Evolutionary conservation across 1,284 basidiomycete species (phyloP).

Genomic region (Pterulicium gracile): DNA sequence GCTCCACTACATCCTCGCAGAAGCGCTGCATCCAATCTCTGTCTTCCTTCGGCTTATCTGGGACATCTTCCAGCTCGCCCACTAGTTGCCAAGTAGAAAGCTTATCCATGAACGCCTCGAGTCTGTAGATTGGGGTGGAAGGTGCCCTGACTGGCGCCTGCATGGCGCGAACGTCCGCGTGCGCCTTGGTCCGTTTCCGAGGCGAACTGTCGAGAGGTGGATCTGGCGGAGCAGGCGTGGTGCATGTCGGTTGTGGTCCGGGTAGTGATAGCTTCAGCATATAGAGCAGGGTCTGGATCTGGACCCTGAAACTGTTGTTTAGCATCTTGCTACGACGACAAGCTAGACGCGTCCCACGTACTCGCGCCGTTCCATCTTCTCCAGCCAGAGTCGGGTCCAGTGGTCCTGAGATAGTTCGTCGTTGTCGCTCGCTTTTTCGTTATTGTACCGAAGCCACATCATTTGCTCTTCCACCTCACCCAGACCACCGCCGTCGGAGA

Average conservation of each 20-base stretch:
- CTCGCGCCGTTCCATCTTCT: slow-evolving; percentile 63
- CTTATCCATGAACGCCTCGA: slow-evolving; percentile 69
- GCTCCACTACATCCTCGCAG: slow-evolving; percentile 52
- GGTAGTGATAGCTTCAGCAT: slow-evolving; percentile 54
- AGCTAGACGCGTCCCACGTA: slow-evolving; percentile 29
- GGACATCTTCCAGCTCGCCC: slow-evolving; percentile 22
- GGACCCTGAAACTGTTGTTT: slow-evolving; percentile 33
- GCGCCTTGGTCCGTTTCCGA: slow-evolving; percentile 27
- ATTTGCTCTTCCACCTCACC: slow-evolving; percentile 56
- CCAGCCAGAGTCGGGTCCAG: slow-evolving; percentile 45
- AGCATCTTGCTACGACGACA: slow-evolving; percentile 3
- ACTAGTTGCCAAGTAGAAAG: slow-evolving; percentile 66
- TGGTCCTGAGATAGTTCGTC: slow-evolving; percentile 32
- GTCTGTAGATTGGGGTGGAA: slow-evolving; percentile 33
- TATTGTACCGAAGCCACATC: slow-evolving; percentile 59
- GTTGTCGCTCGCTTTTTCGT: slow-evolving; percentile 39
- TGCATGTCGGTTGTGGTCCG: slow-evolving; percentile 20
- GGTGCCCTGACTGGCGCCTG: slow-evolving; percentile 10
- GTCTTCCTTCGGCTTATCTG: slow-evolving; percentile 21
- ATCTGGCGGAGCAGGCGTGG: slow-evolving; percentile 9
- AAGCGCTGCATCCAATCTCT: slow-evolving; percentile 67
- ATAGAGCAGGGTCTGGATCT: slow-evolving; percentile 63
- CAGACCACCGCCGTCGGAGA: slow-evolving; percentile 42
- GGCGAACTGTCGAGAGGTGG: slow-evolving; percentile 17
- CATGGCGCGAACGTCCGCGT: slow-evolving; percentile 13